Evolutionary conservation across 768 basidiomycete genomes (phyloP).

Genomic region (Stropharia rugosoannulata): DNA sequence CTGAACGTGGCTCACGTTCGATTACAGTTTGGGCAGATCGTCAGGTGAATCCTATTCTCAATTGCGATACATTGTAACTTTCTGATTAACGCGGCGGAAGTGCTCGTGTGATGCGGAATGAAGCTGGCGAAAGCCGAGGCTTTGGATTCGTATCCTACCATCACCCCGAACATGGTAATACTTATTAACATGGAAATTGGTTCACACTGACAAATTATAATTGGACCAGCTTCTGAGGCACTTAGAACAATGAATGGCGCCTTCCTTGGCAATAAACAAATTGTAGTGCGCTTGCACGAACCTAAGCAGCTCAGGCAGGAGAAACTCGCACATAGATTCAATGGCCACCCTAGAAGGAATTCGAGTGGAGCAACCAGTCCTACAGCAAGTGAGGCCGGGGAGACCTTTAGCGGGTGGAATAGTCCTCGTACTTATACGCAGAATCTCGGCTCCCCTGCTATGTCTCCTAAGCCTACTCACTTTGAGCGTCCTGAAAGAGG

Average conservation of each 20-base stretch:
- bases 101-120: slow-evolving; percentile 91
- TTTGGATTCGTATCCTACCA: slow-evolving; percentile 93
- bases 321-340: slow-evolving; percentile 84
- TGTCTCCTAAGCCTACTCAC: slow-evolving; percentile 48
- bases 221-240: slow-evolving; percentile 59
- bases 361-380: slow-evolving; percentile 87
- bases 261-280: slow-evolving; percentile 67
- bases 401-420: slow-evolving; percentile 70
- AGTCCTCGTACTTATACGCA: slow-evolving; percentile 64
- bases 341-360: slow-evolving; percentile 71
- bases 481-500: slow-evolving; percentile 63
- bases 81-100: slow-evolving; percentile 32
- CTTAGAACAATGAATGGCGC: slow-evolving; percentile 81
- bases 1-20: slow-evolving; percentile 8
- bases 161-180: slow-evolving; percentile 74
- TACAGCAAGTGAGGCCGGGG: slow-evolving; percentile 78
- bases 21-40: slow-evolving; percentile 80
- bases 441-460: slow-evolving; percentile 42
- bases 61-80: background rate
- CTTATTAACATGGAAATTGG: background rate
- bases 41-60: slow-evolving; percentile 53
- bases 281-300: slow-evolving; percentile 87
- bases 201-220: slow-evolving; percentile 7
- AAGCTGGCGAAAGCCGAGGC: slow-evolving; percentile 75
- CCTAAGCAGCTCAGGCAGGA: slow-evolving; percentile 90